Percentiles rank a stretch among this genome's conserved stretches.
Conservation (phyloP, 352 stramenopile genomes). For the Phytophthora rubi region DNA sequence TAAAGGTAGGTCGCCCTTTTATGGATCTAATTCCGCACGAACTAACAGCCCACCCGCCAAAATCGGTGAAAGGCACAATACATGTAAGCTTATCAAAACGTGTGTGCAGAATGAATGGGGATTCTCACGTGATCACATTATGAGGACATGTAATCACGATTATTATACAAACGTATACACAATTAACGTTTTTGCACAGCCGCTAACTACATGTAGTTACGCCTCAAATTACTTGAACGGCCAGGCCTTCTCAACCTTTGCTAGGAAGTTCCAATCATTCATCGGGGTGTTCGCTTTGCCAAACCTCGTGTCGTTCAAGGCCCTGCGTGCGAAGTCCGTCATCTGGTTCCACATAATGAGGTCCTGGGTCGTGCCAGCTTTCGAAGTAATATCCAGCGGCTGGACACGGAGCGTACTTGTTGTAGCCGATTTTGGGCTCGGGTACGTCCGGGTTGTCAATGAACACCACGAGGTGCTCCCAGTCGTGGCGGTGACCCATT, state of each 20-base stretch:
- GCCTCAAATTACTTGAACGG: constrained; percentile 4
- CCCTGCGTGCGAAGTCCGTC: constrained; percentile 12
- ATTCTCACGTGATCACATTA: too few species aligned
- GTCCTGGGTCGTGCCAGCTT: constrained; percentile 8
- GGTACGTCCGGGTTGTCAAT: constrained; percentile 1
- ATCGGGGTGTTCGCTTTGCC: constrained; percentile 30
- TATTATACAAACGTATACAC: too few species aligned
- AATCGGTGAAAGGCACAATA: too few species aligned
- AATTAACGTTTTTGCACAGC: too few species aligned
- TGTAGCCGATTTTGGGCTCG: constrained; percentile 14
- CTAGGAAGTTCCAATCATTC: constrained; percentile 31
- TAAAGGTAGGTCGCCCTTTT: too few species aligned
- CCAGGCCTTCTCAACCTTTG: constrained; percentile 26
- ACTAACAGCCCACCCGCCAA: too few species aligned
- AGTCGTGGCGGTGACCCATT: constrained; percentile 16
- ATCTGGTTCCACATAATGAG: constrained; percentile 12
- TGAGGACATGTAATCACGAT: too few species aligned
- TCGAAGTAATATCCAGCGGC: constrained; percentile 18
- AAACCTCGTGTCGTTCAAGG: constrained; percentile 28
- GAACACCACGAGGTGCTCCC: neutral
- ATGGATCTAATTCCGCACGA: too few species aligned
- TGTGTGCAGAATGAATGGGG: too few species aligned
- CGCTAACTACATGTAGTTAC: too few species aligned
- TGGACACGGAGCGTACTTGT: constrained; percentile 22
- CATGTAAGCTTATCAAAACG: too few species aligned